A percentile compares a stretch with the other conserved stretches of the same genome.
Conservation (phyloP, 768 basidiomycete genomes). For the Pleurotus giganteus region DNA sequence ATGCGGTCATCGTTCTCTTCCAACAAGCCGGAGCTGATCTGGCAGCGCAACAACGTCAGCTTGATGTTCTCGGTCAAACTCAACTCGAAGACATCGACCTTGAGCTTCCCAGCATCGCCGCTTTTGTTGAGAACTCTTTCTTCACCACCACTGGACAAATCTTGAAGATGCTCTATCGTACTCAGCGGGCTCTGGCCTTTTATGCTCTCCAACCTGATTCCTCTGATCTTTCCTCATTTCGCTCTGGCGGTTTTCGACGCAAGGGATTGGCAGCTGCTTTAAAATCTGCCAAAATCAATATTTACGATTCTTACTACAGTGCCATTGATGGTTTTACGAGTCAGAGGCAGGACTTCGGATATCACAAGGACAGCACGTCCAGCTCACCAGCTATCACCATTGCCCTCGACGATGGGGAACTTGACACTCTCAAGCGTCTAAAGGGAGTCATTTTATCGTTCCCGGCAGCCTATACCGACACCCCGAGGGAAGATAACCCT, state of each 20-base stretch:
- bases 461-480: background rate
- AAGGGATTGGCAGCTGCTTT: background rate
- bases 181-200: background rate
- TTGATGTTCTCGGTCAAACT: background rate
- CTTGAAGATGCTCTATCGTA: background rate
- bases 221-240: background rate
- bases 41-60: background rate
- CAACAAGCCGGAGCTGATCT: background rate
- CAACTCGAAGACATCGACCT: background rate
- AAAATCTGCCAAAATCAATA: conserved; percentile 1
- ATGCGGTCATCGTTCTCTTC: background rate
- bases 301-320: background rate
- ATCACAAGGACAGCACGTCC: background rate
- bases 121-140: background rate
- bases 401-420: background rate
- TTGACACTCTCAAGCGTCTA: background rate
- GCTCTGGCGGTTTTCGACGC: background rate
- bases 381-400: background rate
- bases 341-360: background rate
- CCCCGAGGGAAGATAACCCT: background rate
- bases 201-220: background rate
- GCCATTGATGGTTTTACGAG: background rate
- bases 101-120: background rate
- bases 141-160: background rate
- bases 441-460: background rate